phyloP scores from a whole-genome alignment of 441 rosid species.

The Flueggea neowawraea region DNA sequence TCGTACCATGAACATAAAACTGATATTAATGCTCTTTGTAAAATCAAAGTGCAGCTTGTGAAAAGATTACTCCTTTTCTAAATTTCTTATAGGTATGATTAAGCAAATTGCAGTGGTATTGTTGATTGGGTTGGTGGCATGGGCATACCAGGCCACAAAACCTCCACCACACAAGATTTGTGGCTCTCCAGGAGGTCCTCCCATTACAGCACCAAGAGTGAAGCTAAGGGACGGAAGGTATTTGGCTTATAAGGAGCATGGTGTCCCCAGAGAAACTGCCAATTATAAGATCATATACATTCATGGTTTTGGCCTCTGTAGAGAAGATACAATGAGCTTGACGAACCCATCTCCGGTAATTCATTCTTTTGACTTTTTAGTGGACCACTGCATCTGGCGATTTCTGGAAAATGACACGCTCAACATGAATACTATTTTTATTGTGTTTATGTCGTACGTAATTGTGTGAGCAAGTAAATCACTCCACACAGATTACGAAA shows the following conservation, averaged over 20 bases:
- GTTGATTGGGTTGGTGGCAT: slow-evolving; percentile 47
- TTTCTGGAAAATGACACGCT: too few relatives aligned
- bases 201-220: slow-evolving; percentile 55
- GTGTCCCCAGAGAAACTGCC: slow-evolving; percentile 47
- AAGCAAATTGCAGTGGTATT: slow-evolving; percentile 24
- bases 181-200: slow-evolving; percentile 47
- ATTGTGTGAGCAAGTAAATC: too few relatives aligned
- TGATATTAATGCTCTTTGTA: too few relatives aligned
- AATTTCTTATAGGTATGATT: slow-evolving; percentile 26
- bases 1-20: neutral
- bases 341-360: slow-evolving; percentile 34
- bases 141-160: slow-evolving; percentile 46
- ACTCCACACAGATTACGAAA: too few relatives aligned
- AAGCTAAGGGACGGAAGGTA: slow-evolving; percentile 83
- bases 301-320: slow-evolving; percentile 53
- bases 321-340: slow-evolving; percentile 27
- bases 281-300: slow-evolving; percentile 43
- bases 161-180: slow-evolving; percentile 50
- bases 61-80: neutral
- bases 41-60: neutral
- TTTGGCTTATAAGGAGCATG: slow-evolving; percentile 61
- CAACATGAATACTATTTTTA: neutral
- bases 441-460: too few relatives aligned
- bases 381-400: too few relatives aligned
- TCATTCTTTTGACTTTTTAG: neutral